Conservation (phyloP, 352 stramenopile species). For the Globisporangium heterothallicum region DNA sequence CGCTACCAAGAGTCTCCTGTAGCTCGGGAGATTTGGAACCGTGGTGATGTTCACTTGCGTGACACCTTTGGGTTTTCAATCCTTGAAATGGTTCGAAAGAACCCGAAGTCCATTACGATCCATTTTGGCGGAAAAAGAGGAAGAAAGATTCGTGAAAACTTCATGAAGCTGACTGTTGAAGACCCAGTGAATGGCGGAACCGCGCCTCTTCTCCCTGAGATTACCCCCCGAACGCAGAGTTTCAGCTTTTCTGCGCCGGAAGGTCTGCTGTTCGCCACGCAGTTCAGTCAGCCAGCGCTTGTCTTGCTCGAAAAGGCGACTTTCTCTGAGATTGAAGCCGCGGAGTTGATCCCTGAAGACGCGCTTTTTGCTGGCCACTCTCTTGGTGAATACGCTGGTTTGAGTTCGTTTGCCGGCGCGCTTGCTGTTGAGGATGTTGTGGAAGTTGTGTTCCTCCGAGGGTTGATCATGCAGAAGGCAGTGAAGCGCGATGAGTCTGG, state of each 20-base stretch:
- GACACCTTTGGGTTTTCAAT: slow-evolving; percentile 86
- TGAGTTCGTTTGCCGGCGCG: slow-evolving; percentile 72
- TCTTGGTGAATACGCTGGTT: slow-evolving; percentile 83
- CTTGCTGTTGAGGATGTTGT: slow-evolving; percentile 67
- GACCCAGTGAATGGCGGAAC: slow-evolving; percentile 48
- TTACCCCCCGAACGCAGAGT: slow-evolving; percentile 73
- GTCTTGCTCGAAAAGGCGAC: slow-evolving; percentile 82
- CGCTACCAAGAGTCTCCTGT: slow-evolving; percentile 64
- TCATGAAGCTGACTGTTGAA: slow-evolving; percentile 72
- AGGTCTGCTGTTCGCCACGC: slow-evolving; percentile 78
- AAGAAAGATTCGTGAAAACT: slow-evolving; percentile 79
- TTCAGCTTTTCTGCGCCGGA: slow-evolving; percentile 77
- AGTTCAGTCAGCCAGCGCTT: slow-evolving; percentile 82
- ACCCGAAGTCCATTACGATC: slow-evolving; percentile 77
- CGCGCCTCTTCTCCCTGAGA: slow-evolving; percentile 69
- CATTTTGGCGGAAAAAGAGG: slow-evolving; percentile 84
- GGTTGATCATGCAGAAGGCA: slow-evolving; percentile 59
- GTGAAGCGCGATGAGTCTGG: slow-evolving; percentile 51
- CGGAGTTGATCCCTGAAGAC: slow-evolving; percentile 67
- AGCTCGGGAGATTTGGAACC: slow-evolving; percentile 78
- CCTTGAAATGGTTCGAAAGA: slow-evolving; percentile 83
- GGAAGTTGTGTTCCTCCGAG: slow-evolving; percentile 82
- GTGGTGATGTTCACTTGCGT: slow-evolving; percentile 62
- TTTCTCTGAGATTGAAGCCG: slow-evolving; percentile 75
- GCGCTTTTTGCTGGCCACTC: slow-evolving; percentile 82